Base-by-base conservation (phyloP, 148 eudicot species). In the Nyssa sinensis region DNA sequence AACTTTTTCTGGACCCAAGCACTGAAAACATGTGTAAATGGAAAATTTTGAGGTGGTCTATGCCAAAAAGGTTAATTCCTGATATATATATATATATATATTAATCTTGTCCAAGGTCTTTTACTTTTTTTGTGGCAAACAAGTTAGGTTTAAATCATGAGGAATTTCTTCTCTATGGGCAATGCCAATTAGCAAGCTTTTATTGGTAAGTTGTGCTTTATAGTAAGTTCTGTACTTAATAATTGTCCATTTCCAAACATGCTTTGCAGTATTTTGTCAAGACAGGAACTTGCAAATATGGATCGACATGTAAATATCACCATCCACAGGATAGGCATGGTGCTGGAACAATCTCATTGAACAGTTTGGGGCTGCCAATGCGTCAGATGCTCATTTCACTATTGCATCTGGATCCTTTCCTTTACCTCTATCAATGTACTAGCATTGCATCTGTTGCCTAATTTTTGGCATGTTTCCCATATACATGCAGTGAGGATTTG, bases 201-300 rank as follows among this genome's bases (percentile, higher is more conserved):
- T n/a, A n/a, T n/a, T n/a, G n/a, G n/a, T n/a, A n/a, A n/a, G n/a
- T n/a, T n/a, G n/a, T n/a, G n/a, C 21, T 55, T 55, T 24, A 17
- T 11, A 7, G 59, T 55, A 24, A n/a, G 24, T 19, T 55, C 2
- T 17, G 59, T 55, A 17, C 5, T 24, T 7, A 30, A 30, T 37
- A 2, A 59, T 47, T 31, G 19, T 53, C 61, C 30, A 37, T 24
- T 49, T 30, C 30, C 32, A 16, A 64, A 30, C 51, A 41, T 62
- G 69, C 57, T 57, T 79, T 88, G 82, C 91, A 92, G 97, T 83
- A 80, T 80, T 92, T 76, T 85, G 47, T 92, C 29, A 92, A 84
- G 80, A 90, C 93, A 25, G 97, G 93, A 39, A 73, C 83, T 35
- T 90, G 97, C 85, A 92, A 90, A 81, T 92, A 83, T 85, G 97